Conservation (phyloP, 441 rosid species). For the Heliophila coronopifolia region DNA sequence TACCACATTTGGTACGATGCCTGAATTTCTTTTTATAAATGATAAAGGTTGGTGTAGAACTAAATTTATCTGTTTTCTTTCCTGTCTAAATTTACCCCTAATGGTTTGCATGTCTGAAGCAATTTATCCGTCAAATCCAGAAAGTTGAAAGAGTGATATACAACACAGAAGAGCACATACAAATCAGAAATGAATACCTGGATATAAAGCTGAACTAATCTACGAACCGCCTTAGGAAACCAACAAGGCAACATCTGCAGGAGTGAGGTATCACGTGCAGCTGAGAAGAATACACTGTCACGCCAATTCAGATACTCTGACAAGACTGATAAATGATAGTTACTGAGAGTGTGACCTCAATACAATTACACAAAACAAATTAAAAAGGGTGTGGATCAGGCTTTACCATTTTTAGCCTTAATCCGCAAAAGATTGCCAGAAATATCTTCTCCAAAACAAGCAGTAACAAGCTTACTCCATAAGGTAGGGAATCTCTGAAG, state of each 20-base stretch:
- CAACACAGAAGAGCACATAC: slow-evolving; percentile 9
- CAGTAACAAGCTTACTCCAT: slow-evolving; percentile 73
- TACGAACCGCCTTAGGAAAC: slow-evolving; percentile 92
- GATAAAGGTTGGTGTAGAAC: slow-evolving; percentile 6
- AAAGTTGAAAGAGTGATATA: slow-evolving; percentile 13
- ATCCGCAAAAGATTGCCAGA: slow-evolving; percentile 46
- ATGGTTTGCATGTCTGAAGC: slow-evolving; percentile 6
- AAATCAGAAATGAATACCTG: slow-evolving; percentile 47
- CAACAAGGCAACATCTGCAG: slow-evolving; percentile 95
- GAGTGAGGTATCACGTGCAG: slow-evolving; percentile 87
- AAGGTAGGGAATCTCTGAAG: slow-evolving; percentile 82
- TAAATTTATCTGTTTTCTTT: slow-evolving; percentile 10
- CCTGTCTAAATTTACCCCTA: background rate
- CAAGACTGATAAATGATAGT: slow-evolving; percentile 47
- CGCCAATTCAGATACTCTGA: slow-evolving; percentile 90
- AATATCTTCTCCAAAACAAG: slow-evolving; percentile 67
- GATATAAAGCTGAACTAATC: slow-evolving; percentile 85
- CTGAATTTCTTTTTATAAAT: background rate
- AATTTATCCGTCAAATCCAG: slow-evolving; percentile 16
- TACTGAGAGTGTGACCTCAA: slow-evolving; percentile 29
- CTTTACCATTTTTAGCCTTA: slow-evolving; percentile 62
- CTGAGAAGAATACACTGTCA: slow-evolving; percentile 80
- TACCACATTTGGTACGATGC: background rate
- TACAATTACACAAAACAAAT: slow-evolving; percentile 21
- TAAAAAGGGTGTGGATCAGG: slow-evolving; percentile 18